Evolutionary conservation across 352 stramenopile genomes (phyloP), one percentile per base, ranked within the genome.

Genomic region (Thalassiosira livingstoniorum): DNA sequence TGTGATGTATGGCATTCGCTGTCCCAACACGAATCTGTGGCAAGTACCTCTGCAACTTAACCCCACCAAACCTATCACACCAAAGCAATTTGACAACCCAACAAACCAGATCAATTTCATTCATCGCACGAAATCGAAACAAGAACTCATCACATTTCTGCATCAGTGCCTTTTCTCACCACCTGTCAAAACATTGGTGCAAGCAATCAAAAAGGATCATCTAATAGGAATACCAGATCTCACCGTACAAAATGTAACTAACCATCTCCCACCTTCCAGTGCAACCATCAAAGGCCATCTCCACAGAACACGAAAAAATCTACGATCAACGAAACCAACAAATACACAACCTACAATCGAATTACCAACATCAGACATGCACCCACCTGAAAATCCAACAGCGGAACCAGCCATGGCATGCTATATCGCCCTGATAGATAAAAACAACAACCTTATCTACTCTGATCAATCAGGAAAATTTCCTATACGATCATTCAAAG

Each of bases 241-340:
- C n/a, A n/a, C n/a, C n/a, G n/a, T n/a, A n/a, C n/a, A n/a, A n/a
- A n/a, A n/a, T n/a, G 29, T 39, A 39, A 34, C 3, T 1, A 45
- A 65, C 23, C 45, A 23, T 23, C 27, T 65, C 3, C 57, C 57
- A 45, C 29, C n/a, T 27, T 65, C 27, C 15, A 61, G n/a, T 15
- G 53, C 53, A 1, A 61, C 53, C 21, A 11, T 27, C 5, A 61
- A 61, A 32, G 53, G 53, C 3, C 53, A 32, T 27, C 1, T 61
- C 1, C 29, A 31, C 1, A 15, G 53, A 61, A 2, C 4, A 25
- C 2, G 53, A 32, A 58, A 61, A 61, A 32, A 32, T 27, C 29
- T 25, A 61, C 18, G 53, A 61, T 61, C 53, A 4, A 61, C 53
- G 34, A 61, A n/a, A 61, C n/a, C 29, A 61, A 61, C 3, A 3